These are phyloP conservation scores for Trichothecium roseum DNA, from an alignment of 2,329 filamentous ascomycete genomes.

Conservation along the genomic window DNA sequence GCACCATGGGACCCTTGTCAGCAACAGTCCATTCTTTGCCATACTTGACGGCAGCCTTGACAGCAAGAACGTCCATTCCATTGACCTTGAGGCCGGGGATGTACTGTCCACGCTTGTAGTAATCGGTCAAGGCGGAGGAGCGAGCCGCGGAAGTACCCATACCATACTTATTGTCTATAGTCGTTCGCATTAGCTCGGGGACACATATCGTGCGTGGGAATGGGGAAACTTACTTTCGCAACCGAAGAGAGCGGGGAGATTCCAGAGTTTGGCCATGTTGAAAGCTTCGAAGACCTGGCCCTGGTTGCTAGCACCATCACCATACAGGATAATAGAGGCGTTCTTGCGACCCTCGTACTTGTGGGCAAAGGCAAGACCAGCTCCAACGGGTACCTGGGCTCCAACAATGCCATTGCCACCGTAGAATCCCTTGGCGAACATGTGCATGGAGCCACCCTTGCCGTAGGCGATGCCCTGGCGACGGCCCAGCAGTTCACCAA, in stretches of 20 bases:
- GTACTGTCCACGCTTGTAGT: constrained; percentile 99
- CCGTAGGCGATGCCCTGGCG: constrained; percentile 96
- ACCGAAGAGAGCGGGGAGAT: constrained; percentile 86
- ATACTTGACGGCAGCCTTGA: constrained; percentile 92
- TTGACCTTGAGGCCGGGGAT: constrained; percentile 99
- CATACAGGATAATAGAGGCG: constrained; percentile 82
- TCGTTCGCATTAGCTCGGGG: not conserved
- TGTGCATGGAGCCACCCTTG: constrained; percentile 99
- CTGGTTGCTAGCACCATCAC: constrained; percentile 98
- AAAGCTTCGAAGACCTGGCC: constrained; percentile 99
- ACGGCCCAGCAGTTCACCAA: constrained; percentile 89
- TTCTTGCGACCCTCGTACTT: constrained; percentile 85
- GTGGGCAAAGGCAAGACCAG: constrained; percentile 92
- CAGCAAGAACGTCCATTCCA: constrained; percentile 97
- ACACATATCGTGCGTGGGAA: not conserved
- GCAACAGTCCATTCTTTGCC: constrained; percentile 76
- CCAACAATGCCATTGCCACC: constrained; percentile 98
- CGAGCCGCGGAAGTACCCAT: constrained; percentile 97
- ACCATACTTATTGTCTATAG: constrained; percentile 96
- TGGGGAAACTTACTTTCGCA: constrained; percentile 74
- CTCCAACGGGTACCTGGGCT: constrained; percentile 94
- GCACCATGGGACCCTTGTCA: constrained; percentile 86
- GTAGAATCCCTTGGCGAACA: constrained; percentile 97
- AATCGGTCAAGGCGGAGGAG: constrained; percentile 92
- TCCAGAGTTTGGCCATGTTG: constrained; percentile 99